Percentiles rank a stretch among this genome's conserved stretches.
phyloP scores from a whole-genome alignment of 345 rosid genomes.

The Brassica carinata region DNA sequence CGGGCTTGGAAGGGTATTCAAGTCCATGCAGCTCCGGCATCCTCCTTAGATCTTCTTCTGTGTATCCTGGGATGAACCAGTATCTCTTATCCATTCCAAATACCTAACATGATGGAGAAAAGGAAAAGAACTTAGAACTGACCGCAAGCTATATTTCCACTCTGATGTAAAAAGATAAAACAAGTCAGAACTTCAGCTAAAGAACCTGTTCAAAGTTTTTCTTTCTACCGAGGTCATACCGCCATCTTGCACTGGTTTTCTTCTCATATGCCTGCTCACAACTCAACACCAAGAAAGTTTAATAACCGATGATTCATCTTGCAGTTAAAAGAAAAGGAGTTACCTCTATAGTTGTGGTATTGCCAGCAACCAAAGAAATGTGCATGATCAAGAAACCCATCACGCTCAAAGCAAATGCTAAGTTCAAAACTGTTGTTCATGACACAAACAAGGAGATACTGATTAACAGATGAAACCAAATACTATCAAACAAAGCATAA shows the following conservation, averaged over 20 bases:
- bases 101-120: constrained; percentile 51
- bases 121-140: background rate
- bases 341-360: constrained; percentile 3
- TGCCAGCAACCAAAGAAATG: background rate
- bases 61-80: constrained; percentile 82
- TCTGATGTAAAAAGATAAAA: constrained; percentile 5
- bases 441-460: constrained; percentile 11
- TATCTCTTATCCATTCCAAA: constrained; percentile 81
- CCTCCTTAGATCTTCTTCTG: constrained; percentile 82
- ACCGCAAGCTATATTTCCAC: background rate
- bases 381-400: constrained; percentile 10
- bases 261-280: constrained; percentile 89
- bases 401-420: constrained; percentile 8
- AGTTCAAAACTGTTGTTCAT: constrained; percentile 44
- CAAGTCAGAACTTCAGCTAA: background rate
- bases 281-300: constrained; percentile 21
- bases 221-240: constrained; percentile 88
- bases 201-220: constrained; percentile 91
- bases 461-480: constrained; percentile 4
- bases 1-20: constrained; percentile 90
- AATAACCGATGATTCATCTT: background rate
- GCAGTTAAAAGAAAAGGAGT: background rate
- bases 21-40: constrained; percentile 95
- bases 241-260: constrained; percentile 89
- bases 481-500: background rate